phyloP scores from a whole-genome alignment of 805 yeast species.

The Lipomyces starkeyi region DNA sequence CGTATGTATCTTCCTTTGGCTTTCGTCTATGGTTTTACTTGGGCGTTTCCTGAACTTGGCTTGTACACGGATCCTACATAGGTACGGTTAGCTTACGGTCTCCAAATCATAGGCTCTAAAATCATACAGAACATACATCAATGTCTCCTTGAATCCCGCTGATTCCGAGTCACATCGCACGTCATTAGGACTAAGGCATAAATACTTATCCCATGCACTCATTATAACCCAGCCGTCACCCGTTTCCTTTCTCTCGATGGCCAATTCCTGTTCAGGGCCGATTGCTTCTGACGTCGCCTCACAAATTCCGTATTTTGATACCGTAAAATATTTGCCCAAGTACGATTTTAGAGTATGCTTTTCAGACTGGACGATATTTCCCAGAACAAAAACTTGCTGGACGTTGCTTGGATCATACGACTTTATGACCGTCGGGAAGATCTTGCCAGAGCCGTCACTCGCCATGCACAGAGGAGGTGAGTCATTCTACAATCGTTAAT shows the following conservation, averaged over 20 bases:
- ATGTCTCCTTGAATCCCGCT: slow-evolving; percentile 29
- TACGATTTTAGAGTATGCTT: slow-evolving; percentile 44
- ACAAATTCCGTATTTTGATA: slow-evolving; percentile 34
- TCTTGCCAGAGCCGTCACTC: slow-evolving; percentile 41
- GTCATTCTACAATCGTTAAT: slow-evolving; percentile 9
- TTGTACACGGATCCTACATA: slow-evolving; percentile 41
- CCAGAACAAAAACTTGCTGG: slow-evolving; percentile 47
- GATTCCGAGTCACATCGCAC: slow-evolving; percentile 35
- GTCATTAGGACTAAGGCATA: slow-evolving; percentile 30
- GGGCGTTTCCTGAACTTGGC: slow-evolving; percentile 34
- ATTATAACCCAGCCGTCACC: slow-evolving; percentile 42
- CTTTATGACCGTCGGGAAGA: slow-evolving; percentile 37
- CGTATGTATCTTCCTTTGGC: slow-evolving; percentile 36
- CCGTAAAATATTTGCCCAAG: slow-evolving; percentile 43
- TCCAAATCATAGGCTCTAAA: background rate
- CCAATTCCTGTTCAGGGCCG: slow-evolving; percentile 44
- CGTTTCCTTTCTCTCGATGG: slow-evolving; percentile 17
- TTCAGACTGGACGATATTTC: slow-evolving; percentile 33
- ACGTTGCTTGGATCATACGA: slow-evolving; percentile 45
- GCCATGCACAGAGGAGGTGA: slow-evolving; percentile 32
- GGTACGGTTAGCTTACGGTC: background rate
- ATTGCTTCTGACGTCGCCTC: slow-evolving; percentile 47
- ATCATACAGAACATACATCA: slow-evolving; percentile 13
- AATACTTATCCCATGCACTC: slow-evolving; percentile 26
- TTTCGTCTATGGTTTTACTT: slow-evolving; percentile 11